Evolutionary conservation across 129 eudicot species (phyloP).

Genomic region (carrot (Daucus carota)): DH1_v3.0 NC_030389.2:45087501-45088000

Average conservation of each 20-base stretch:
- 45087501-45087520: too few relatives aligned
- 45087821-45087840: conserved; percentile 37
- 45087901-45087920: conserved; percentile 40
- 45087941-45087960: conserved; percentile 15
- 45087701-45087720: neutral
- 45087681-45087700: neutral
- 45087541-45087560: too few relatives aligned
- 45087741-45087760: neutral
- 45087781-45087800: conserved; percentile 50
- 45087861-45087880: conserved; percentile 33
- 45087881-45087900: conserved; percentile 38
- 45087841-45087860: conserved; percentile 49
- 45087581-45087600: neutral
- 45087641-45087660: neutral
- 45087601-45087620: neutral
- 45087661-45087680: neutral
- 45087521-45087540: too few relatives aligned
- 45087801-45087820: conserved; percentile 47
- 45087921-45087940: conserved; percentile 40
- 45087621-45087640: neutral
- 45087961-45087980: conserved; percentile 21
- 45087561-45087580: too few relatives aligned
- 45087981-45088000: conserved; percentile 10
- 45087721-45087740: neutral
- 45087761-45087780: conserved; percentile 16